Evolutionary conservation across 1,284 basidiomycete genomes (phyloP), one percentile per base, ranked within the genome.

Genomic region (Puccinia horiana): DNA sequence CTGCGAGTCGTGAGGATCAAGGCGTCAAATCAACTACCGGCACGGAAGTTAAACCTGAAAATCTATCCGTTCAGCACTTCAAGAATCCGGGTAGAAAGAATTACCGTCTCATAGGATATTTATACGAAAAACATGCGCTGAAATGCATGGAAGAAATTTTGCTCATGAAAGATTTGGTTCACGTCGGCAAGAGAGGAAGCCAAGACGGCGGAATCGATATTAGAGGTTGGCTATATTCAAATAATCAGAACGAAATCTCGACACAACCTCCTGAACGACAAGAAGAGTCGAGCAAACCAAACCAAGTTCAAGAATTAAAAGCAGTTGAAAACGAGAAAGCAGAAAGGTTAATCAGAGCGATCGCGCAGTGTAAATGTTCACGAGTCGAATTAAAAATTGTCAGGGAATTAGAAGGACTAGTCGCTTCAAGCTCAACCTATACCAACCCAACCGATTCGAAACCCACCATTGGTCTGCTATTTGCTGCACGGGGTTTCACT

Each of bases 331-430:
- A 69, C 42, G 40, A 23, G 5, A 69, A 69, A n/a, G 37, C 42
- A 44, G 16, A 44, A 8, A 42, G 65, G 35, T 44, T 69, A 26
- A 69, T 69, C 65, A 69, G 42, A 44, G 65, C 32, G 40, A 69
- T 69, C 29, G 65, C 65, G 23, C 65, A 69, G 65, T 69, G 65
- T 44, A 69, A 69, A 69, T 69, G 65, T 44, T 42, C 65, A n/a
- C 65, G 65, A 1, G 65, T 26, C 2, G 65, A 69, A 16, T 44
- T 69, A 29, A 69, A 47, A 69, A 42, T 69, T 20, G 65, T 69
- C 40, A 37, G 65, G 40, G 65, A 69, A 26, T 37, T 69, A 69
- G 65, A 69, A 69, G 65, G 65, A 69, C 42, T 69, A 47, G 65
- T 69, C 42, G 65, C 23, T 32, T 44, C 65, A n/a, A 69, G 65